phyloP scores from a whole-genome alignment of 345 rosid genomes.

The Cardiospermum halicacabum region DNA sequence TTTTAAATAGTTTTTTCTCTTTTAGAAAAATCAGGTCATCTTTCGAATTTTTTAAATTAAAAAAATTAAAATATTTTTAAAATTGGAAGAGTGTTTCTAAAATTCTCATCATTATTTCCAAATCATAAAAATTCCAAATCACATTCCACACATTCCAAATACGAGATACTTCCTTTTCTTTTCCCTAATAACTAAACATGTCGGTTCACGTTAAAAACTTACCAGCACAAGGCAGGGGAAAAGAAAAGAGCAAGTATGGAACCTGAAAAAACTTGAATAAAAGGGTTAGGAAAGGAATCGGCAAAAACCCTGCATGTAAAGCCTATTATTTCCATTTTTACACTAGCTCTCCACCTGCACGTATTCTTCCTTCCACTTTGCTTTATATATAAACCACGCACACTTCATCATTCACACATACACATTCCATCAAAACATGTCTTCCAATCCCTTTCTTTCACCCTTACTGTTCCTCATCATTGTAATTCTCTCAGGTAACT shows the following conservation, averaged over 20 bases:
- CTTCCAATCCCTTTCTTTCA: slow-evolving; percentile 14
- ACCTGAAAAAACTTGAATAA: slow-evolving; percentile 38
- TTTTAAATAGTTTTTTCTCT: no score
- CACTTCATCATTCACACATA: background rate
- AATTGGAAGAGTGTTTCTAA: no score
- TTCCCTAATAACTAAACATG: no score
- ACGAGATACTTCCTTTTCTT: no score
- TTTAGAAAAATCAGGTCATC: no score
- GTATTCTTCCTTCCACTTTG: slow-evolving; percentile 34
- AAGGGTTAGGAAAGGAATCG: slow-evolving; percentile 49
- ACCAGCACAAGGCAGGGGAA: background rate
- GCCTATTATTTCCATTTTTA: background rate
- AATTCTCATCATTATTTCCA: no score
- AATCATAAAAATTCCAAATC: no score
- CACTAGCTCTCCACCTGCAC: slow-evolving; percentile 29
- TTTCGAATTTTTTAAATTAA: no score
- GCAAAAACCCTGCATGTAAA: background rate
- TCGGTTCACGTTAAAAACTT: background rate
- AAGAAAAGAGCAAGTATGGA: slow-evolving; percentile 18
- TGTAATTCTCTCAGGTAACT: slow-evolving; percentile 40
- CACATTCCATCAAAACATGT: no score
- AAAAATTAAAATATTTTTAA: no score
- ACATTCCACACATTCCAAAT: no score
- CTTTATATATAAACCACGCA: slow-evolving; percentile 19
- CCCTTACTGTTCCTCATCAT: slow-evolving; percentile 27